Evolutionary conservation across 1,284 basidiomycete species (phyloP).

Genomic region (Naganishia liquefaciens): DNA sequence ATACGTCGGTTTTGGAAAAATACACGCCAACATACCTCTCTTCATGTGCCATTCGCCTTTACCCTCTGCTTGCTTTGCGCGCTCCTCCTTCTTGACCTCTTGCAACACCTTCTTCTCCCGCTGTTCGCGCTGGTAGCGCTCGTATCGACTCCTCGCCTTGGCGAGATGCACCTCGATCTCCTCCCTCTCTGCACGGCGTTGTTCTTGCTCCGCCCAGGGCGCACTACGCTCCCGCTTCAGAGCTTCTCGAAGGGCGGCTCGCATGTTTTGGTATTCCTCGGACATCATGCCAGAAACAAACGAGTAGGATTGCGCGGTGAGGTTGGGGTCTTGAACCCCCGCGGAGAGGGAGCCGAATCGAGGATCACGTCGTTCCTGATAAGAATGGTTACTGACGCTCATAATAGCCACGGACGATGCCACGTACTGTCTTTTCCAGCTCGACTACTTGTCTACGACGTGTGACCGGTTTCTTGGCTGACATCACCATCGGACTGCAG

Average conservation of each 20-base stretch:
- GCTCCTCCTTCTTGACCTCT: constrained; percentile 67
- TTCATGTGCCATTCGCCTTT: constrained; percentile 89
- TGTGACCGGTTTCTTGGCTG: constrained; percentile 82
- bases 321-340: constrained; percentile 64
- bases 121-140: constrained; percentile 69
- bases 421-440: constrained; percentile 64
- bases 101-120: constrained; percentile 68
- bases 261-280: constrained; percentile 68
- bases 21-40: constrained; percentile 59
- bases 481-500: constrained; percentile 74
- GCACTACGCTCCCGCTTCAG: constrained; percentile 67
- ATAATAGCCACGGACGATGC: background rate
- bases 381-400: background rate
- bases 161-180: constrained; percentile 77
- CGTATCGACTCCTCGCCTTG: constrained; percentile 73
- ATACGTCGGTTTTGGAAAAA: background rate
- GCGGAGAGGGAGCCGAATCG: constrained; percentile 74
- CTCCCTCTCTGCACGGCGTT: constrained; percentile 70
- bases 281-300: constrained; percentile 73
- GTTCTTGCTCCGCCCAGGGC: constrained; percentile 64
- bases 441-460: constrained; percentile 76
- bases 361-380: constrained; percentile 78
- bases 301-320: constrained; percentile 72
- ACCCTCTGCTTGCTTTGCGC: constrained; percentile 69
- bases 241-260: constrained; percentile 67